phyloP scores from a whole-genome alignment of 2,329 filamentous ascomycete genomes.

The Neonectria sp. region DNA sequence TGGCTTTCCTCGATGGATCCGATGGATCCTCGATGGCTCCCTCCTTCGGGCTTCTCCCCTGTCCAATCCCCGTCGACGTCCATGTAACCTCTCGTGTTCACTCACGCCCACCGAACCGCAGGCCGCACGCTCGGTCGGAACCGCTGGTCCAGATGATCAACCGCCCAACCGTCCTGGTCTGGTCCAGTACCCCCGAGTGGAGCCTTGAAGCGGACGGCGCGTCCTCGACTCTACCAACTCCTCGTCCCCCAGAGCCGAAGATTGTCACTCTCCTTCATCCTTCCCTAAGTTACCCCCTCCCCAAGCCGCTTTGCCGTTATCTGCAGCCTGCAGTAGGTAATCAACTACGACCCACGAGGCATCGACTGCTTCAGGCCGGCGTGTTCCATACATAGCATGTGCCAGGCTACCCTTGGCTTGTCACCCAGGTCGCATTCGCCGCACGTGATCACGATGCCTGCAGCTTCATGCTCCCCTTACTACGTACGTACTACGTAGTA shows the following conservation, averaged over 20 bases:
- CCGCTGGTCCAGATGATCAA: slow-evolving; percentile 20
- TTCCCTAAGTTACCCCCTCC: too few relatives aligned
- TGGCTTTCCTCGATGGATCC: slow-evolving; percentile 3
- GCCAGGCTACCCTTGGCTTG: slow-evolving; percentile 38
- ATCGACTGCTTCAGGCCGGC: slow-evolving; percentile 36
- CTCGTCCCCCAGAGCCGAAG: slow-evolving; percentile 6
- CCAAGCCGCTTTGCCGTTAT: neutral
- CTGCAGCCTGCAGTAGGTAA: slow-evolving; percentile 2
- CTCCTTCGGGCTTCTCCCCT: neutral
- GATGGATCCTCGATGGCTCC: slow-evolving; percentile 5
- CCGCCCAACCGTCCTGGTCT: neutral
- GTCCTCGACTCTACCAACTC: slow-evolving; percentile 15
- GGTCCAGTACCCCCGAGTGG: slow-evolving; percentile 11
- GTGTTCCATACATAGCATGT: slow-evolving; percentile 41
- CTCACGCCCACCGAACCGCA: neutral
- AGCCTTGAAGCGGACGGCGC: neutral
- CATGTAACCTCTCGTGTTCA: neutral
- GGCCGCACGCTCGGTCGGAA: neutral
- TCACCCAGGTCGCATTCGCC: slow-evolving; percentile 11
- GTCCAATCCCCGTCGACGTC: neutral
- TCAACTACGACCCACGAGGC: slow-evolving; percentile 24
- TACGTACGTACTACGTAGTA: neutral
- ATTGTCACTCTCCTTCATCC: too few relatives aligned
- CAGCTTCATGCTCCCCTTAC: neutral
- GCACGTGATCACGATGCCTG: slow-evolving; percentile 9